Evolutionary conservation across 805 yeast species (phyloP).

Genomic region (Kazachstania psychrophila): DNA sequence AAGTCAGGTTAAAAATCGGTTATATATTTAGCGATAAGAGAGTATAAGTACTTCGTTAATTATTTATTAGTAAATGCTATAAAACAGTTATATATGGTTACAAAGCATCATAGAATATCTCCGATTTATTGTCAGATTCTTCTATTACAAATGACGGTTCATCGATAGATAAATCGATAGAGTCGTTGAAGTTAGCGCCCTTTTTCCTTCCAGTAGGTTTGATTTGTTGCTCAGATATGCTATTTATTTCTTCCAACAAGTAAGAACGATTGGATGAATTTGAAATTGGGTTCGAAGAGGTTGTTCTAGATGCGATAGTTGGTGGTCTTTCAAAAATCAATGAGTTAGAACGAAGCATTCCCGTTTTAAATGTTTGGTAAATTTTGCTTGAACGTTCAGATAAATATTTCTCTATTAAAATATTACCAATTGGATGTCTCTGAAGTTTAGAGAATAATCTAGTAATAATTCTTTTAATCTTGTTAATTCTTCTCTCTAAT

Average conservation of each 20-base stretch:
- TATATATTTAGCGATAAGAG: too few species aligned
- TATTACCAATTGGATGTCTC: conserved; percentile 17
- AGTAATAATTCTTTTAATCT: conserved; percentile 9
- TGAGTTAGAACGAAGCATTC: background rate
- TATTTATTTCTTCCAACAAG: conserved; percentile 4
- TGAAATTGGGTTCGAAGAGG: background rate
- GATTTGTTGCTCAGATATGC: conserved; percentile 4
- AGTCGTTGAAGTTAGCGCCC: too few species aligned
- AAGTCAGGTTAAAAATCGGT: too few species aligned
- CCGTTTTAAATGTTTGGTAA: background rate
- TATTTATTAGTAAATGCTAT: too few species aligned
- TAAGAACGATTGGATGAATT: conserved; percentile 1
- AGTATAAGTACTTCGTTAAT: too few species aligned
- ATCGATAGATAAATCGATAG: too few species aligned
- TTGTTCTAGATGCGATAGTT: background rate
- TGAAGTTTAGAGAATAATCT: conserved; percentile 14
- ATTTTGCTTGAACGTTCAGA: background rate
- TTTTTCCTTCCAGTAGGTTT: too few species aligned
- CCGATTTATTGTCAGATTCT: too few species aligned
- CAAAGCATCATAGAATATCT: too few species aligned
- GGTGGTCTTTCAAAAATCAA: background rate
- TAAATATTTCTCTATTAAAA: conserved; percentile 9
- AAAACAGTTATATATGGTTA: too few species aligned
- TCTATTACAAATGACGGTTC: too few species aligned
- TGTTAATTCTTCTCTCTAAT: conserved; percentile 7